Conservation (phyloP, 371 early-diverging fungal species). For the Funneliformis caledonium region DNA sequence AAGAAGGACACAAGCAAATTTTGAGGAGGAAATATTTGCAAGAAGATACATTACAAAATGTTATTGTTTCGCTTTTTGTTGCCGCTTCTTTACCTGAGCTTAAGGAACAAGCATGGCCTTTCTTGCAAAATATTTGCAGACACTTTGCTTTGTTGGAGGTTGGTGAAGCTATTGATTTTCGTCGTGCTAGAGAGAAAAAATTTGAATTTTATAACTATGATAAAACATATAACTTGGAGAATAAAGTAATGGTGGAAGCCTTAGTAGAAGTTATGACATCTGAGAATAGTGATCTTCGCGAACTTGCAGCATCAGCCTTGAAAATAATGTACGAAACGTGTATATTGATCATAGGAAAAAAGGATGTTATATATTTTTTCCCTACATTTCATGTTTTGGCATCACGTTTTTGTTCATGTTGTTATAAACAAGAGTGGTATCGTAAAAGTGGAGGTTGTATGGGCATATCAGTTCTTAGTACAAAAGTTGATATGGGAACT, state of each 20-base stretch:
- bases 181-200: constrained; percentile 55
- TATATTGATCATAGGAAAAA: constrained; percentile 59
- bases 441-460: constrained; percentile 87
- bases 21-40: constrained; percentile 57
- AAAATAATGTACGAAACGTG: constrained; percentile 69
- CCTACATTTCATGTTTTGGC: constrained; percentile 81
- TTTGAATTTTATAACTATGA: constrained; percentile 52
- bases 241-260: constrained; percentile 71
- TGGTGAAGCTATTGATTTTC: constrained; percentile 67
- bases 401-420: constrained; percentile 79
- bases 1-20: constrained; percentile 37
- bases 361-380: constrained; percentile 65
- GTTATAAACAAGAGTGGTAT: constrained; percentile 86
- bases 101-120: constrained; percentile 67
- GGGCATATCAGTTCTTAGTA: constrained; percentile 84
- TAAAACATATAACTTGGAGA: constrained; percentile 29
- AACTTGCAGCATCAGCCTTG: constrained; percentile 71
- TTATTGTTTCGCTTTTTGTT: constrained; percentile 69
- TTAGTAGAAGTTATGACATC: constrained; percentile 80
- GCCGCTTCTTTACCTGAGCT: constrained; percentile 69
- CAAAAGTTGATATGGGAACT: constrained; percentile 81
- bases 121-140: constrained; percentile 69
- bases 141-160: constrained; percentile 80
- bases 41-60: constrained; percentile 67
- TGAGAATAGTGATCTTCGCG: constrained; percentile 64